Percentiles rank a stretch among this genome's conserved stretches.
Evolutionary conservation across 768 basidiomycete genomes (phyloP).

Genomic region (Lepiota brunneoincarnata): DNA sequence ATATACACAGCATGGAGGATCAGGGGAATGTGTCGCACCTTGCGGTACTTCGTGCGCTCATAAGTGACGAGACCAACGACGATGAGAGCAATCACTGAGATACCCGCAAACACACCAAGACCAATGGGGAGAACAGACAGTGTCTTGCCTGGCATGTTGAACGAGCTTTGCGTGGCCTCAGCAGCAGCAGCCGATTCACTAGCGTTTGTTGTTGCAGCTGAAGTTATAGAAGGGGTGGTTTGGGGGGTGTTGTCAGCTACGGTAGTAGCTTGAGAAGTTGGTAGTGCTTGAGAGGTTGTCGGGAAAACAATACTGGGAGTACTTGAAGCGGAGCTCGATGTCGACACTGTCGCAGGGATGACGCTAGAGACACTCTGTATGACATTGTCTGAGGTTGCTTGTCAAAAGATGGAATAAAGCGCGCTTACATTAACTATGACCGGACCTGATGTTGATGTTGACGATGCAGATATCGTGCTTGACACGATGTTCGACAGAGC

Average conservation of each 20-base stretch:
- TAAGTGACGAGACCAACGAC: conserved; percentile 84
- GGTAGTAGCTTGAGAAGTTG: conserved; percentile 8
- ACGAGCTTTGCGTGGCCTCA: conserved; percentile 35
- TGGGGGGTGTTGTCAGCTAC: conserved; percentile 15
- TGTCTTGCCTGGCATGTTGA: conserved; percentile 69
- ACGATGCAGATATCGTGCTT: neutral
- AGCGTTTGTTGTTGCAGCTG: conserved; percentile 17
- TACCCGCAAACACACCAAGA: conserved; percentile 80
- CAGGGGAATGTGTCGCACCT: conserved; percentile 40
- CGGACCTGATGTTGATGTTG: neutral
- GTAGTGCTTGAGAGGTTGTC: neutral
- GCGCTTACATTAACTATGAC: neutral
- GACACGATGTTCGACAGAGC: conserved; percentile 6
- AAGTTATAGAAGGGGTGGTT: conserved; percentile 12
- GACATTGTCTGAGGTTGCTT: neutral
- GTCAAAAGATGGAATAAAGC: neutral
- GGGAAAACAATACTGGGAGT: conserved; percentile 3
- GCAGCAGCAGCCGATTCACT: conserved; percentile 31
- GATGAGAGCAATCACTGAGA: conserved; percentile 79
- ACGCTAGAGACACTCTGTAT: conserved; percentile 5
- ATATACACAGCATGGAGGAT: neutral
- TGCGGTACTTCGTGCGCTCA: conserved; percentile 85
- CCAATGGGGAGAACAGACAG: conserved; percentile 80
- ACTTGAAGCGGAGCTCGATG: neutral
- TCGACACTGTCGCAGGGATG: conserved; percentile 11